Conservation (phyloP, 768 basidiomycete genomes). For the Leucosporidium creatinivorum region DNA sequence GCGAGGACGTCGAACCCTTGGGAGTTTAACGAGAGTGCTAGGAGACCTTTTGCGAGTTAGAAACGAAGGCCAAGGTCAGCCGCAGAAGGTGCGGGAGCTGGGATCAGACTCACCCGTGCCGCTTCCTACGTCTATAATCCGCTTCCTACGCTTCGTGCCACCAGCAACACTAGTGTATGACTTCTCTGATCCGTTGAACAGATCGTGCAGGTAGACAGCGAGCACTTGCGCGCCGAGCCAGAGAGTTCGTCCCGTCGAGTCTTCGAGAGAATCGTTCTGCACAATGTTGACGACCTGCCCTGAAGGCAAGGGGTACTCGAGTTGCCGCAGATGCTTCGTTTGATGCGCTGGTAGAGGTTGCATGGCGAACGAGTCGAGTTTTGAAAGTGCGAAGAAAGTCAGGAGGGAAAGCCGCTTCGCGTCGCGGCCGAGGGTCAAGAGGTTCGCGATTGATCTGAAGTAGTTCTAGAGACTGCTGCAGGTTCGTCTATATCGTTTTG, state of each 20-base stretch:
- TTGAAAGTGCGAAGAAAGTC: neutral
- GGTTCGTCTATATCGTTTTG: neutral
- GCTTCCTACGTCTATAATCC: constrained; percentile 69
- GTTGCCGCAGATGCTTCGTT: neutral
- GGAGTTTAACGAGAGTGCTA: constrained; percentile 58
- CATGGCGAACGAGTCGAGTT: neutral
- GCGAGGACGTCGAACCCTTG: constrained; percentile 68
- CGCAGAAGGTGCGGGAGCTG: constrained; percentile 39
- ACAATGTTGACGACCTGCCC: neutral
- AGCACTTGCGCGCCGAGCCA: constrained; percentile 31
- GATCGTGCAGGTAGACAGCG: constrained; percentile 20
- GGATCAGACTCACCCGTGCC: constrained; percentile 54
- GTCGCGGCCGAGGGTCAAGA: neutral
- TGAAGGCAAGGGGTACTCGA: neutral
- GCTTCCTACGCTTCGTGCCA: neutral
- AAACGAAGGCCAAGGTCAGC: constrained; percentile 52
- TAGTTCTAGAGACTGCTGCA: neutral
- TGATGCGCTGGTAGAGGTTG: neutral
- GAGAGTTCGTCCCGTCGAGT: constrained; percentile 28
- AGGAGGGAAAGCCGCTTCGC: neutral
- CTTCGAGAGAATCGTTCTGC: constrained; percentile 5
- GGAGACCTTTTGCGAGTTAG: constrained; percentile 8
- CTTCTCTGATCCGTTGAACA: constrained; percentile 2
- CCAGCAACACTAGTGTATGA: neutral
- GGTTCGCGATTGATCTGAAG: neutral